Conservation (phyloP, 2,329 filamentous ascomycete species). For the Sarocladiaceae sp. region DNA sequence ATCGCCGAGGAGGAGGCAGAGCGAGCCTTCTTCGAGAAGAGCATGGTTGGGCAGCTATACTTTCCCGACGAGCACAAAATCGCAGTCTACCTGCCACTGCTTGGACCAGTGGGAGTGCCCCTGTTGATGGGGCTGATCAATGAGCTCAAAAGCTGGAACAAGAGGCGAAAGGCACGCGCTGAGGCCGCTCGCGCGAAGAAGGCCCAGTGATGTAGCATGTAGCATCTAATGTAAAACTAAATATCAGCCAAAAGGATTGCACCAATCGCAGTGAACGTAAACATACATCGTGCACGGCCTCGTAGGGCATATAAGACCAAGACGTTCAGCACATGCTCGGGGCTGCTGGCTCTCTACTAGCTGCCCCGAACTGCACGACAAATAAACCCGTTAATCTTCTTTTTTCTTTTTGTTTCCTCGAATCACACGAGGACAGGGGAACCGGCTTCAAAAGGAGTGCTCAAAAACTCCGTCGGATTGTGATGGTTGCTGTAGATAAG, state of each 20-base stretch:
- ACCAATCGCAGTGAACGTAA: not conserved
- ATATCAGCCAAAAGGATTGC: not conserved
- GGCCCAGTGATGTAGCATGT: conserved; percentile 18
- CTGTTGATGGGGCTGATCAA: conserved; percentile 77
- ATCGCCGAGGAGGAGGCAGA: conserved; percentile 86
- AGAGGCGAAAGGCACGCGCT: conserved; percentile 37
- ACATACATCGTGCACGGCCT: no score
- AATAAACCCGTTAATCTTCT: no score
- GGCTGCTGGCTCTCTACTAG: no score
- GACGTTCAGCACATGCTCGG: no score
- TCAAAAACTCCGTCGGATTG: no score
- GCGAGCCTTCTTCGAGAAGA: conserved; percentile 94
- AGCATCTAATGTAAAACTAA: not conserved
- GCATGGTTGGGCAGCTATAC: conserved; percentile 97
- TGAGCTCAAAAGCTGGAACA: conserved; percentile 62
- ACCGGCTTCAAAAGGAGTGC: no score
- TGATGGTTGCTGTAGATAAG: no score
- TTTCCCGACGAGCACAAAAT: conserved; percentile 99
- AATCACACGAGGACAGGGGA: no score
- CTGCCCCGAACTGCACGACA: no score
- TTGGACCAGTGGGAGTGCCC: conserved; percentile 88
- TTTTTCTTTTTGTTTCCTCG: no score
- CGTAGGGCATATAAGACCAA: no score
- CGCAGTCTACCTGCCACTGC: conserved; percentile 84
- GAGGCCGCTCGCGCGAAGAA: conserved; percentile 34